Percentiles rank a stretch among this genome's conserved stretches.
phyloP scores from a whole-genome alignment of 805 yeast species.

The Lachancea waltii region DNA sequence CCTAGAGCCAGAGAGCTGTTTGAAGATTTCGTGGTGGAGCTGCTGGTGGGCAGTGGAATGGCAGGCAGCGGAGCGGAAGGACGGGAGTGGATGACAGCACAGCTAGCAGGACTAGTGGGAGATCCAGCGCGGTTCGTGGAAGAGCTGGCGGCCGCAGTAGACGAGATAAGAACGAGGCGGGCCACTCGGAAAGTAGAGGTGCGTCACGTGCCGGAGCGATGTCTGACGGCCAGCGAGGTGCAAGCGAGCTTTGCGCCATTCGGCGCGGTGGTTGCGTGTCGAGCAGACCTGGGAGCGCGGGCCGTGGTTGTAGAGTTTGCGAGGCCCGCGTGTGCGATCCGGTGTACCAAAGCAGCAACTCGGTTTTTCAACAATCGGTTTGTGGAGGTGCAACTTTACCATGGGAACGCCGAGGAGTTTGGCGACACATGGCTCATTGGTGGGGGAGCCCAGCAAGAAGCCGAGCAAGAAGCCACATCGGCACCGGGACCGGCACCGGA shows the following conservation, averaged over 20 bases:
- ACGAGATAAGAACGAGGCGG: not conserved
- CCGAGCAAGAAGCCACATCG: slow-evolving; percentile 1
- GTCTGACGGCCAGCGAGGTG: slow-evolving; percentile 1
- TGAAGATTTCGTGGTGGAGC: slow-evolving; percentile 2
- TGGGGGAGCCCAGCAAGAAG: not conserved
- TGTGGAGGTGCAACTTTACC: slow-evolving; percentile 9
- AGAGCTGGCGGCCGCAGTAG: not conserved
- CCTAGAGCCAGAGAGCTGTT: not conserved
- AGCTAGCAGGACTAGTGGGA: slow-evolving; percentile 3
- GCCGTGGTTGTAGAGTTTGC: slow-evolving; percentile 9
- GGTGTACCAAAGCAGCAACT: slow-evolving; percentile 10
- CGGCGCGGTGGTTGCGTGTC: slow-evolving; percentile 8
- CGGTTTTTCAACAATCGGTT: slow-evolving; percentile 14
- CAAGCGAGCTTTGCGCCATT: slow-evolving; percentile 8
- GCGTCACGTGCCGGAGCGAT: slow-evolving; percentile 4
- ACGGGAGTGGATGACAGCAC: not conserved
- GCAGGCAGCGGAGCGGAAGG: not conserved
- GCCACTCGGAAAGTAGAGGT: slow-evolving; percentile 5
- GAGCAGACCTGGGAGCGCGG: slow-evolving; percentile 5
- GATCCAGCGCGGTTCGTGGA: not conserved
- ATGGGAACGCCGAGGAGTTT: slow-evolving; percentile 2
- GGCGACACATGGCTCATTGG: slow-evolving; percentile 5
- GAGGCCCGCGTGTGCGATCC: slow-evolving; percentile 7
- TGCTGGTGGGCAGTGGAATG: not conserved
- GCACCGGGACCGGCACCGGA: not conserved